Conservation (phyloP, 208 protist genomes). For the Leishmania aethiopica region DNA sequence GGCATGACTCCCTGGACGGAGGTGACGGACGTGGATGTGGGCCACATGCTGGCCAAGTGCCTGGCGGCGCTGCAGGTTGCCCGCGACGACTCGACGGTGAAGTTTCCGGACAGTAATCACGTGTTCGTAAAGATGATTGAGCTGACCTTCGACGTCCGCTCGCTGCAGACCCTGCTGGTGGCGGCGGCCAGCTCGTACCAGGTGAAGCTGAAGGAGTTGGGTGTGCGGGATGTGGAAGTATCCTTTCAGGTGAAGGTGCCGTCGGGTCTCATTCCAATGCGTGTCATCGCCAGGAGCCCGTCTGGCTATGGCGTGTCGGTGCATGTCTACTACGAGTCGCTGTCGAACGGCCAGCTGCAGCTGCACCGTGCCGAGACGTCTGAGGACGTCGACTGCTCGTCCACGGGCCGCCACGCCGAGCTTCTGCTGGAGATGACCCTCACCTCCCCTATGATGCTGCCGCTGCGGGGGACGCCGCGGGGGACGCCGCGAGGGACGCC, state of each 20-base stretch:
- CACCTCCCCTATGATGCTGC: conserved; percentile 9
- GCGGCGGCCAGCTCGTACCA: conserved; percentile 63
- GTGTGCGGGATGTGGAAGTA: conserved; percentile 84
- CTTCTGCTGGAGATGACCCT: conserved; percentile 42
- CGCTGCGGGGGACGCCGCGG: not conserved
- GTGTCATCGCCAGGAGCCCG: conserved; percentile 83
- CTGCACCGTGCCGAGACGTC: conserved; percentile 72
- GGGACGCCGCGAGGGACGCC: conserved; percentile 11
- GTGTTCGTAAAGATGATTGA: conserved; percentile 88
- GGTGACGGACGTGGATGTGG: conserved; percentile 72
- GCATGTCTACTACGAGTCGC: conserved; percentile 86
- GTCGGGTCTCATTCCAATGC: conserved; percentile 73
- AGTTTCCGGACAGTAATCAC: conserved; percentile 78
- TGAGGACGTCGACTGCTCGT: conserved; percentile 58
- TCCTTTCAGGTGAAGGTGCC: conserved; percentile 65
- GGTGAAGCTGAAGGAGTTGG: conserved; percentile 61
- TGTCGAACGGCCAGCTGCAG: conserved; percentile 54
- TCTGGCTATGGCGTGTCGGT: conserved; percentile 76
- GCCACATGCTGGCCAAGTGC: conserved; percentile 82
- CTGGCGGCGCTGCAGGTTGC: conserved; percentile 76
- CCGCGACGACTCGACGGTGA: conserved; percentile 64
- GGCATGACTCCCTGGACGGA: conserved; percentile 74
- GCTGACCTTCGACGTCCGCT: conserved; percentile 72
- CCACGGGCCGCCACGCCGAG: conserved; percentile 31
- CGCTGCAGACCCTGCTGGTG: conserved; percentile 48